phyloP scores from a whole-genome alignment of 176 grass and related monocot species.

The Saccharum officinarum region DNA sequence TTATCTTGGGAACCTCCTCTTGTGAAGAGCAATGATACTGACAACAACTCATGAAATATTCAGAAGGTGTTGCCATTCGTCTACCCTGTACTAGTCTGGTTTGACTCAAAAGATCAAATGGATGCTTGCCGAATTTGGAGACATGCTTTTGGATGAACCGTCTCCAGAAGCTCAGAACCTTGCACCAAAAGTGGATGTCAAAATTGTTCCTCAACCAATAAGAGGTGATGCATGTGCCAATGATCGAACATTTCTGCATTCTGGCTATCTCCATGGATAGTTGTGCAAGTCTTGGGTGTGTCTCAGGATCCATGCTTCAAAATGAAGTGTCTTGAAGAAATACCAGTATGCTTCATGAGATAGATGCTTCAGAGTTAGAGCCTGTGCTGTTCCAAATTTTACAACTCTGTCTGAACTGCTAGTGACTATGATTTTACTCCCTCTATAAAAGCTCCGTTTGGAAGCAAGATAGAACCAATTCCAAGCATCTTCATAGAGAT shows the following conservation, averaged over 20 bases:
- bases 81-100: too few relatives aligned
- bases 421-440: slow-evolving; percentile 33
- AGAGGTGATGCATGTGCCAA: background rate
- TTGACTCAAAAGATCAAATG: too few relatives aligned
- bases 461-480: background rate
- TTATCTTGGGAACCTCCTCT: background rate
- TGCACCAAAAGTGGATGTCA: background rate
- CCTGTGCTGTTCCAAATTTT: background rate
- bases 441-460: background rate
- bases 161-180: background rate
- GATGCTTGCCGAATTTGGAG: too few relatives aligned
- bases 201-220: background rate
- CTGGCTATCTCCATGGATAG: background rate
- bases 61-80: too few relatives aligned
- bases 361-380: background rate
- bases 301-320: background rate
- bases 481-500: background rate
- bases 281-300: background rate
- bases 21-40: background rate
- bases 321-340: background rate
- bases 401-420: background rate
- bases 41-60: background rate
- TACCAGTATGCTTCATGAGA: background rate
- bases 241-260: background rate
- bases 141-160: too few relatives aligned